phyloP scores from a whole-genome alignment of 208 protist species.

The Crithidia bombi region DNA sequence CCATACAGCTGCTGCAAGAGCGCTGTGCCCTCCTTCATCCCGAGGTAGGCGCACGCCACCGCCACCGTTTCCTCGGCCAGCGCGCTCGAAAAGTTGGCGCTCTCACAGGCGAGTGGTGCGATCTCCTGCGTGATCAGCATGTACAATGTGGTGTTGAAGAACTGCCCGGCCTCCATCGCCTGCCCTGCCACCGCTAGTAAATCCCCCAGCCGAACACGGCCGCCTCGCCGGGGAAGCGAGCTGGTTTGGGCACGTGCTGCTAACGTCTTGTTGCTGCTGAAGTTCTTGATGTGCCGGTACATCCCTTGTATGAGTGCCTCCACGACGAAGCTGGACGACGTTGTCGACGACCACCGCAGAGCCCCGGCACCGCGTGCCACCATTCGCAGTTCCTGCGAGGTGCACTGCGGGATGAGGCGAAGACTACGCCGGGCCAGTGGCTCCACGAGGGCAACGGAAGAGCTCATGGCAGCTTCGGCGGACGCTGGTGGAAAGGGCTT shows the following conservation, averaged over 20 bases:
- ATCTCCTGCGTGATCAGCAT: slow-evolving; percentile 15
- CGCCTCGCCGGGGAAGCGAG: background rate
- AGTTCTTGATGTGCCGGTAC: slow-evolving; percentile 19
- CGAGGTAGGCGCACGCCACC: slow-evolving; percentile 24
- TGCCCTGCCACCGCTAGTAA: slow-evolving; percentile 17
- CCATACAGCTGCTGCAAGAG: slow-evolving; percentile 7
- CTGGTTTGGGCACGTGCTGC: too few species aligned
- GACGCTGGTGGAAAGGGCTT: background rate
- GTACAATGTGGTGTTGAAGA: slow-evolving; percentile 31
- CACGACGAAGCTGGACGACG: slow-evolving; percentile 20
- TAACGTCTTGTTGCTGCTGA: too few species aligned
- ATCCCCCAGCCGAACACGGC: slow-evolving; percentile 24
- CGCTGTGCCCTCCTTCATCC: slow-evolving; percentile 12
- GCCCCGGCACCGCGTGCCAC: slow-evolving; percentile 54
- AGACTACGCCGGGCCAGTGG: slow-evolving; percentile 26
- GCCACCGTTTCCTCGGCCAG: slow-evolving; percentile 22
- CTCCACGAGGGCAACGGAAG: background rate
- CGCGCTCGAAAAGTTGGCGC: background rate
- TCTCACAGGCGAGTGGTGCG: background rate
- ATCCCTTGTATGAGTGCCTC: slow-evolving; percentile 49
- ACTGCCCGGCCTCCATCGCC: slow-evolving; percentile 21
- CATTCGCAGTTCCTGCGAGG: slow-evolving; percentile 65
- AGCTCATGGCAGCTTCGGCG: slow-evolving; percentile 3
- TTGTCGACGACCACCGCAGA: slow-evolving; percentile 30
- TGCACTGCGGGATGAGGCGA: slow-evolving; percentile 52